Evolutionary conservation across 2,329 filamentous ascomycete species (phyloP), one percentile per base, ranked within the genome.

Genomic region (Colletotrichum sidae): DNA sequence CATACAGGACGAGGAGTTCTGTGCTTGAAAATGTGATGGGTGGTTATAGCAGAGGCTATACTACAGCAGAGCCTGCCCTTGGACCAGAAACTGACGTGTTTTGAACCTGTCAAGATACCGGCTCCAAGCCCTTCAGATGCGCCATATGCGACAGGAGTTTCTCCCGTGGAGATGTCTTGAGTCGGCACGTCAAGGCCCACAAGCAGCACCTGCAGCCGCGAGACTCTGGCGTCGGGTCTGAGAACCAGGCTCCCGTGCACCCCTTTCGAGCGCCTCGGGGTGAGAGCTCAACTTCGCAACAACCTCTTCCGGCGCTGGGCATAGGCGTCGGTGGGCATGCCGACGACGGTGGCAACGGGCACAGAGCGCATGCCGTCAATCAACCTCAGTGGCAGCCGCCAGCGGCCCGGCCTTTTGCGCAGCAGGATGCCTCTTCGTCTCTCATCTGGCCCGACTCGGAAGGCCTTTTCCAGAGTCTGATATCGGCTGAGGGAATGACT

Each of bases 91-190:
- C 55, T 57, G 11, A 57, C 34, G 15, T 47, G 9, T 13, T 9
- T 39, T 13, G 25, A 25, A 25, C 25, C 1, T 25, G 25, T 25
- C 6, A 34, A 57, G 55, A 57, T 13, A 57, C 55, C 12, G 55
- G 55, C 35, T 35, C 55, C 1, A 49, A 42, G 35, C 55, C 55
- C n/a, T 57, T 57, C 17, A 57, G 42, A 49, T 57, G 55, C 37
- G 46, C 55, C 4, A 57, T 57, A 25, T 57, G 55, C 38, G 41
- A 57, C 8, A 57, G 44, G 35, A 49, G 55, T 45, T 57, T 57
- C 35, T 57, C 55, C 3, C 55, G 55, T 11, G 55, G 55, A 33
- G 55, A 57, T 13, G 55, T 57, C 8, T 45, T 57, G 15, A 57
- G 35, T 45, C 46, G 55, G n/a, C 55, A 57, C 35, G 55, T 57